Evolutionary conservation across 805 yeast species (phyloP).

Genomic region (Sugiyamaella smithiae): DNA sequence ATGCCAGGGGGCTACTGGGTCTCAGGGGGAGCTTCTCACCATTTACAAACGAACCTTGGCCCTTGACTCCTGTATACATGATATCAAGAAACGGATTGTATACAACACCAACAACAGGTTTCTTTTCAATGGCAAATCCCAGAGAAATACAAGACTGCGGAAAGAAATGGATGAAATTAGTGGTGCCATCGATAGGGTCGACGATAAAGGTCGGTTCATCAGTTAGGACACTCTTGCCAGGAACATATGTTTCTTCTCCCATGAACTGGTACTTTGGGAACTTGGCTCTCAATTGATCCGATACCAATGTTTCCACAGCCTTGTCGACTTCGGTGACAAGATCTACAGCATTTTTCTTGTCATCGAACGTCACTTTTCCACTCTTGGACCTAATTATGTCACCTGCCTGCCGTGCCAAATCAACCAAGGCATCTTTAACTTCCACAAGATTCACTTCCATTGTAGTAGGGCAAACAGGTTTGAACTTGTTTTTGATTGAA

Average conservation of each 20-base stretch:
- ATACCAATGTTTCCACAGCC: conserved; percentile 48
- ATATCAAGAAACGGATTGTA: conserved; percentile 57
- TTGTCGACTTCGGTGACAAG: conserved; percentile 61
- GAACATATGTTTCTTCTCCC: conserved; percentile 59
- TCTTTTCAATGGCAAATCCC: conserved; percentile 49
- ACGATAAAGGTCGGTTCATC: conserved; percentile 60
- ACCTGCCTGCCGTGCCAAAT: conserved; percentile 47
- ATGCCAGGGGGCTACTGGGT: conserved; percentile 35
- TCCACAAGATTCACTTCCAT: conserved; percentile 30
- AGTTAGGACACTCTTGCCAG: conserved; percentile 46
- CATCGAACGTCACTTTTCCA: conserved; percentile 49
- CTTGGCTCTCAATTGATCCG: conserved; percentile 29
- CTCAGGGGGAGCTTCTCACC: conserved; percentile 38
- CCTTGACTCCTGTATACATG: conserved; percentile 53
- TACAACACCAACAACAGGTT: conserved; percentile 62
- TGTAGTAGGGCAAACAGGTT: background rate
- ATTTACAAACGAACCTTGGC: conserved; percentile 54
- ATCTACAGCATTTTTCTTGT: conserved; percentile 59
- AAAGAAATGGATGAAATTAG: conserved; percentile 60
- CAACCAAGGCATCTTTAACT: conserved; percentile 39
- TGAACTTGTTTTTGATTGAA: background rate
- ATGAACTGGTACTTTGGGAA: conserved; percentile 54
- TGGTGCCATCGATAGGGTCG: conserved; percentile 66
- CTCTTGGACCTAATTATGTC: conserved; percentile 47
- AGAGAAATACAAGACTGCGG: conserved; percentile 62